Conservation (phyloP, 2,329 filamentous ascomycete genomes). For the Akanthomyces lecanii region DNA sequence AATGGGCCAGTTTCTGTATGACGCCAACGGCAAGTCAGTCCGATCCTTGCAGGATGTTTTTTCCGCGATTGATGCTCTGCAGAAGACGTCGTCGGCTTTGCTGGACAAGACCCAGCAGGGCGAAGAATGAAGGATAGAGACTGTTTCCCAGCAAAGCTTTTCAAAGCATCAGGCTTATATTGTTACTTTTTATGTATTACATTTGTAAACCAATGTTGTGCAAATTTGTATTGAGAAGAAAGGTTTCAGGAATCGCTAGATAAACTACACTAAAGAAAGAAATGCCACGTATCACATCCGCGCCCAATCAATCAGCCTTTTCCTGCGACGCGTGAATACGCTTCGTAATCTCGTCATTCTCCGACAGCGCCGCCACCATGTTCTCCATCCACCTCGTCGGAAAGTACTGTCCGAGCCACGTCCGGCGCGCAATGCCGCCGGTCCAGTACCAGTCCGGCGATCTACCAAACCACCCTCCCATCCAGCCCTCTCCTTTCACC, state of each 20-base stretch:
- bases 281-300: not conserved
- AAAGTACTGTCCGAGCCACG: constrained; percentile 13
- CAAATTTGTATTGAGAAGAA: too few relatives aligned
- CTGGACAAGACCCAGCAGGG: not conserved
- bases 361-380: constrained; percentile 6
- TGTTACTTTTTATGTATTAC: too few relatives aligned
- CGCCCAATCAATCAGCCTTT: not conserved
- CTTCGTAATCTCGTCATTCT: constrained; percentile 7
- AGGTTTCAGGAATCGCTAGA: not conserved
- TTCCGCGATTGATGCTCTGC: not conserved
- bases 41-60: not conserved
- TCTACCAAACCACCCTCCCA: constrained; percentile 22
- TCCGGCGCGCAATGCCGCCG: constrained; percentile 6
- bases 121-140: not conserved
- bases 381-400: constrained; percentile 8
- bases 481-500: constrained; percentile 35
- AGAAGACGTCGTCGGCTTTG: not conserved
- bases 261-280: not conserved
- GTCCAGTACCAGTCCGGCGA: constrained; percentile 23
- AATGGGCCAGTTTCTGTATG: constrained; percentile 6
- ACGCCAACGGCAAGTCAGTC: constrained; percentile 8
- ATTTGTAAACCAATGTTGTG: too few relatives aligned
- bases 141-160: not conserved
- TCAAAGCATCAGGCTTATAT: too few relatives aligned
- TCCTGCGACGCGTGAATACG: not conserved